Base-by-base conservation (phyloP, 2,329 filamentous ascomycete species). In the Fusarium sp. region DNA sequence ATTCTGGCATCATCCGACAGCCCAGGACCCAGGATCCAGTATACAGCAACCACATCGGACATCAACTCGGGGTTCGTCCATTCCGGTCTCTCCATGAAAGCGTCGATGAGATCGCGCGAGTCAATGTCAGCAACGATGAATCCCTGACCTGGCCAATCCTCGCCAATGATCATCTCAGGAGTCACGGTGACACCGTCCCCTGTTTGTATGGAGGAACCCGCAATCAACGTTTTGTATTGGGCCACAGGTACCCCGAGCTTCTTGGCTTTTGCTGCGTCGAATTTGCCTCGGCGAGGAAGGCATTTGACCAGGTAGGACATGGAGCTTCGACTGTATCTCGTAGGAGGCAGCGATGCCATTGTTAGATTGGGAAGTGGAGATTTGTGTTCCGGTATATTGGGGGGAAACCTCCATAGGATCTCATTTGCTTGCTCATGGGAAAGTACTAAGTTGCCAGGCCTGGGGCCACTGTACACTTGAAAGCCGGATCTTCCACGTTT, bases 261-360 rank as follows among this genome's bases (percentile, higher is more conserved):
- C 65, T 82, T 84, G 0, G 94, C 95, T 61, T 84, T 88, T 49
- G 86, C 77, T 0, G 88, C 82, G 65, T 93, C 85, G 76, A 99
- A 98, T 75, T 91, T 95, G 55, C 96, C 96, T 57, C 96, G 88
- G 57, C 91, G 86, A 40, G 90, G 84, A 67, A 94, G 89, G 57
- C 88, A 89, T 72, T 93, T 92, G 76, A 97, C 86, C 61, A 99
- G 91, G 79, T 99, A 99, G 61, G 92, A 97, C 72, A 98, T 83
- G 8, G 93, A 90, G 48, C 90, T 89, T 29, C 83, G 83, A 1
- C 88, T 88, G 7, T 90, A 91, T 22, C 83, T 81, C 0, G 93
- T 92, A 1, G 84, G 84, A 1, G 96, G 96, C 4, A 98, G 84
- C 4, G 75, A n/a, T n/a, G 63, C 4, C 61, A 63, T 24, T 77